Base-by-base conservation (phyloP, 2,329 filamentous ascomycete species). In the Pseudogymnoascus sp. region DNA sequence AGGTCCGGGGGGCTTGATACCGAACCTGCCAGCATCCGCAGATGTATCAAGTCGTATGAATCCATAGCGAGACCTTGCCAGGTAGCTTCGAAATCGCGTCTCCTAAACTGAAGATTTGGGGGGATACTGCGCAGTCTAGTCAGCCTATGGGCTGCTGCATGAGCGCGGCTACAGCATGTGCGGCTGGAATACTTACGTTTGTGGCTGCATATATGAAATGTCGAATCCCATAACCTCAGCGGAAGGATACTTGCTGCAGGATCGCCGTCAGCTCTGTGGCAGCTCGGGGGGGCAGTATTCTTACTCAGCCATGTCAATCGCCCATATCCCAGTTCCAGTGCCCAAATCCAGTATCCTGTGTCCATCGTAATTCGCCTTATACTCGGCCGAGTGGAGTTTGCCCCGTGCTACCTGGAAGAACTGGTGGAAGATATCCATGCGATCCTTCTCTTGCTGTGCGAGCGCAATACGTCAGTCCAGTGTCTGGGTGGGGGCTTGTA, bases 291-390 rank as follows among this genome's bases (percentile, higher is more conserved):
- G 10, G 10, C 6, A 10, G 5, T 1, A 12, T 57, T 37, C 83
- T 75, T 76, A 90, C 81, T 88, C 85, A 63, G 88, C 88, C 74
- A 96, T 87, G 65, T 92, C 88, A 67, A 95, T 89, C 38, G 88
- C 83, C 92, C 92, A 97, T 63, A 95, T 92, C 37, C 90, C 91
- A 0, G 90, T 95, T 18, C 92, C 92, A 64, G 88, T 92, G 39
- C 91, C 92, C 59, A 96, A 70, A 67, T 88, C 84, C 39, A 88
- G 70, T 55, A 87, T 77, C 57, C 75, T 73, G 1, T 74, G 73
- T 7, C 63, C 66, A 37, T 68, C 64, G 28, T 62, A 65, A 55
- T 64, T 67, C 7, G 38, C 56, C 6, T 33, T 73, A 67, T 61
- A 73, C 64, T 62, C 72, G 67, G 57, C 77, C 69, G 35, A 76